Evolutionary conservation across 371 early-diverging fungal genomes (phyloP), one percentile per base, ranked within the genome.

Genomic region (Rhizomucor miehei): DNA sequence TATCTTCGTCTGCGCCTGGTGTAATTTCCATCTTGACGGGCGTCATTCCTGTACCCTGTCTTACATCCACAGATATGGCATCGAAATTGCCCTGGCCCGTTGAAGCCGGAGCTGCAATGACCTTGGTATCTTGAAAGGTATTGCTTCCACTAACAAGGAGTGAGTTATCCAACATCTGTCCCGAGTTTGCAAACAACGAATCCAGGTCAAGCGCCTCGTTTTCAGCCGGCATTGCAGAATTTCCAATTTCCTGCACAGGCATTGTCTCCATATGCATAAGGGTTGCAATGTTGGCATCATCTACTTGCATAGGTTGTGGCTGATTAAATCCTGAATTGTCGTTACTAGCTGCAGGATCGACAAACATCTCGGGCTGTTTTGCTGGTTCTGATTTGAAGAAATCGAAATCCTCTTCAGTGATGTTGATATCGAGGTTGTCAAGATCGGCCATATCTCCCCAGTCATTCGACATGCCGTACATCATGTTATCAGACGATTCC

Each of bases 321-420:
- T 6, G 13, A 25, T 48, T 48, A 25, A 29, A 17, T 6, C 24
- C 35, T 6, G 17, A 3, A 12, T 11, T 41, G 6, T 3, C 41
- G 11, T 41, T 41, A 12, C 29, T 3, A 6, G 41, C 21, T 5
- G 21, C 13, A 36, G 36, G 45, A 37, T 43, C 40, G 0, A 13
- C n/a, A 17, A 34, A 13, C n/a, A 14, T 35, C 20, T 23, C 35
- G 38, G 16, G 36, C 47, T 55, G 37, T 6, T 49, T 29, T 25
- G 44, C 35, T 14, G 60, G 44, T 9, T 44, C 51, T 11, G 39
- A 48, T 45, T 66, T 60, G 29, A 78, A 78, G 54, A 75, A 78
- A 41, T 75, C 61, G 35, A 72, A 78, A 56, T 78, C 79, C 48
- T 68, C 79, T 48, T 78, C 79, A 5, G 79, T 78, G 2, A 78